Base-by-base conservation (phyloP, 2,329 filamentous ascomycete genomes). In the Colletotrichum echinochloae region DNA sequence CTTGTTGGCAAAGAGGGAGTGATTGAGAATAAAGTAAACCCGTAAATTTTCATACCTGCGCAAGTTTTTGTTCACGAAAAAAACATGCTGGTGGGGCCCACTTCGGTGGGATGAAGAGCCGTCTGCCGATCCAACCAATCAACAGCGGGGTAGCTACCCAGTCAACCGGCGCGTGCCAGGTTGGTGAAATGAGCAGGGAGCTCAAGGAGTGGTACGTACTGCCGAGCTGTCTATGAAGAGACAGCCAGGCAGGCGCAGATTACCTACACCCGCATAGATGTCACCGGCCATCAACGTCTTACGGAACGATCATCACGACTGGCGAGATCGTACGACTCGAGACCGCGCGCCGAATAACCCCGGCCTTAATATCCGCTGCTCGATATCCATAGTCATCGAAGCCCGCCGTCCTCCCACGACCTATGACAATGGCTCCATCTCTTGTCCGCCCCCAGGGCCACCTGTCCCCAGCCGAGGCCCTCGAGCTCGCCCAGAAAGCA, bases 401-500 rank as follows among this genome's bases (percentile, higher is more conserved):
- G 3, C 28, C 16, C 20, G 37, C 41, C 12, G 11, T 37, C 20
- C 33, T 8, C n/a, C 20, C 18, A 6, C 30, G 33, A 23, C 12
- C 16, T 63, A 28, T 39, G 14, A 76, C 51, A 20, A 89, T 89
- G 87, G 76, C 82, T 16, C 83, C 84, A 7, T 85, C 88, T 48
- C 82, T 91, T 23, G 81, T 89, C 66, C 86, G 86, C 69, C 87
- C 88, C 8, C 87, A 89, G 46, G 84, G 84, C 75, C 84, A 88
- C 75, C 83, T 91, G 41, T 83, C 89, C 37, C 86, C 87, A 14
- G 81, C 83, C 37, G 85, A 86, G 73, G 88, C 87, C 62, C 81
- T 90, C 70, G 80, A 85, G 74, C 81, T 90, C 65, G 88, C 89
- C n/a, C 88, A 90, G 75, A 85, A 88, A 81, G 89, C 89, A 71